phyloP scores from a whole-genome alignment of 2,329 filamentous ascomycete species.

The Neonectria magnoliae region DNA sequence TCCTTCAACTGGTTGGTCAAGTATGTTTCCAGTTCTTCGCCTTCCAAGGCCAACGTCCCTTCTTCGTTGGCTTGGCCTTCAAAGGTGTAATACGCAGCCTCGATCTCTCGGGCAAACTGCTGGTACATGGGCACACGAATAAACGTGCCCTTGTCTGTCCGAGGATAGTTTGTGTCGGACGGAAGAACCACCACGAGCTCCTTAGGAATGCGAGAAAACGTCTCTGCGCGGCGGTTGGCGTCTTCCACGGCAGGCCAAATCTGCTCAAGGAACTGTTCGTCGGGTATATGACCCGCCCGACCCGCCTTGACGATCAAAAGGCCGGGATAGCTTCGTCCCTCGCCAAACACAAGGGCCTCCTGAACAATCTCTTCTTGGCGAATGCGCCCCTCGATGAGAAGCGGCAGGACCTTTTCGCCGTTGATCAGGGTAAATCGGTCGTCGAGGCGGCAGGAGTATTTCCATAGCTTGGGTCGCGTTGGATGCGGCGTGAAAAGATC shows the following conservation, averaged over 20 bases:
- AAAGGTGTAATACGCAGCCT: slow-evolving; percentile 47
- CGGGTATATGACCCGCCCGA: slow-evolving; percentile 51
- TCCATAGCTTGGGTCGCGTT: slow-evolving; percentile 54
- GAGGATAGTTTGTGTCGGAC: slow-evolving; percentile 54
- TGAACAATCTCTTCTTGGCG: slow-evolving; percentile 61
- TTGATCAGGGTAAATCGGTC: slow-evolving; percentile 58
- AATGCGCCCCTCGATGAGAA: slow-evolving; percentile 62
- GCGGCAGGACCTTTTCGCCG: slow-evolving; percentile 59
- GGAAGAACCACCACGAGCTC: slow-evolving; percentile 63
- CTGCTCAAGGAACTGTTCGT: slow-evolving; percentile 56
- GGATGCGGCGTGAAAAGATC: slow-evolving; percentile 57
- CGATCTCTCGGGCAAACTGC: slow-evolving; percentile 56
- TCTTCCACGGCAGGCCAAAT: slow-evolving; percentile 61
- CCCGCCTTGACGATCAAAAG: slow-evolving; percentile 63
- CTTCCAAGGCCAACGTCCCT: slow-evolving; percentile 2
- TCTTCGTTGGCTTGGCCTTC: slow-evolving; percentile 23
- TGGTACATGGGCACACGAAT: slow-evolving; percentile 62
- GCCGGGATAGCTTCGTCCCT: slow-evolving; percentile 61
- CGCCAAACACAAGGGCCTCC: slow-evolving; percentile 68
- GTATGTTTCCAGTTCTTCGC: slow-evolving; percentile 46
- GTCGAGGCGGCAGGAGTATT: slow-evolving; percentile 56
- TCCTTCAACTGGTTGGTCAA: slow-evolving; percentile 41
- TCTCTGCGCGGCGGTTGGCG: slow-evolving; percentile 60
- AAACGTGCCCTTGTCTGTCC: slow-evolving; percentile 64
- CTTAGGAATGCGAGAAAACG: slow-evolving; percentile 62